phyloP scores from a whole-genome alignment of 2,329 filamentous ascomycete species.

The Monilinia fructicola region DNA sequence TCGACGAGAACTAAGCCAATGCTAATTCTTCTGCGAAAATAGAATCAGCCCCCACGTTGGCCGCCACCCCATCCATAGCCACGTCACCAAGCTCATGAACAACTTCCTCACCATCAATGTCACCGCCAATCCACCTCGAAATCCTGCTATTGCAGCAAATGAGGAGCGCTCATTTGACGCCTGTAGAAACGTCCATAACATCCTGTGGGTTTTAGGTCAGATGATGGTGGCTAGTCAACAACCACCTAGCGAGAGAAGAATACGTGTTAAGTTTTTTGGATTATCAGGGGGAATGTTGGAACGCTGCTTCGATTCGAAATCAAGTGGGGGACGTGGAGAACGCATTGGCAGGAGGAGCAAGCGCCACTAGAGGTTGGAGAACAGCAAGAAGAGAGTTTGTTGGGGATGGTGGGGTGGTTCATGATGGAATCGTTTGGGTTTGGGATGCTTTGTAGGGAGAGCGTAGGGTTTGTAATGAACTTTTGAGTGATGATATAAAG shows the following conservation, averaged over 20 bases:
- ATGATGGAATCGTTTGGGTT: neutral
- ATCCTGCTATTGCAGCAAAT: too few relatives aligned
- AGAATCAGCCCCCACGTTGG: neutral
- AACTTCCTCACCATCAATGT: neutral
- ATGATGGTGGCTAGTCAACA: neutral
- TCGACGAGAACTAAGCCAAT: neutral
- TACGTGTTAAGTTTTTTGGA: neutral
- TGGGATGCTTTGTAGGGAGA: neutral
- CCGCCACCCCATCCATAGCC: neutral
- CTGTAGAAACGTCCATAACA: neutral
- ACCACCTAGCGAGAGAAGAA: neutral
- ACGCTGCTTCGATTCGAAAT: neutral
- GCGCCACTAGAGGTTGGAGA: too few relatives aligned
- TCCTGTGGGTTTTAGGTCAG: rapidly evolving
- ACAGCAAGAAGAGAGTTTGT: neutral
- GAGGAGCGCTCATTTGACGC: too few relatives aligned
- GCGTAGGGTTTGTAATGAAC: neutral
- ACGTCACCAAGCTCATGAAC: neutral
- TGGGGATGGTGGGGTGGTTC: neutral
- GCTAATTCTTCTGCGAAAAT: neutral
- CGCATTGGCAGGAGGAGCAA: neutral
- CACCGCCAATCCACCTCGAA: neutral
- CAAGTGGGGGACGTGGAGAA: neutral
- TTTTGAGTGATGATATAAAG: neutral
- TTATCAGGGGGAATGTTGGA: neutral